Base-by-base conservation (phyloP, 208 protist genomes). In the Novymonas esmeraldas region DNA sequence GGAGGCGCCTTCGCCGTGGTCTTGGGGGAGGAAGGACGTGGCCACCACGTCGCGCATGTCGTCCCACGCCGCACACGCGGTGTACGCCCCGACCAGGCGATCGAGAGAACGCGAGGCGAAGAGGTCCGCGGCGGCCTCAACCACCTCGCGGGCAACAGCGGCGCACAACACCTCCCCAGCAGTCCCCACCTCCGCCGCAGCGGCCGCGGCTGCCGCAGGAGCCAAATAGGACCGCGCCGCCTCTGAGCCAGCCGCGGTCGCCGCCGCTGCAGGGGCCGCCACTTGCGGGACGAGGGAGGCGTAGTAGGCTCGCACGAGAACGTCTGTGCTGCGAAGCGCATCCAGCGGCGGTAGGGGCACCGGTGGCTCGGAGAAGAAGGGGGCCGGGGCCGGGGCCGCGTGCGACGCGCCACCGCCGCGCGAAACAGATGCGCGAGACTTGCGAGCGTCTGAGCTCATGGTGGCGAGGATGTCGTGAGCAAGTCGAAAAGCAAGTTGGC, bases 21-120 rank as follows among this genome's bases (percentile, higher is more conserved):
- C 84, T 22, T 74, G 56, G 14, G 84, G 78, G 36, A 92, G 60
- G 68, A 93, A 95, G 3, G 85, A 78, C 6, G 51, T 46, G 0
- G 85, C 77, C 4, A 95, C 84, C 1, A 81, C 51, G 29, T 82
- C 70, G 26, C 78, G 70, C 52, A 93, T 46, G 52, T 93, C 88
- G 38, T 92, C 86, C 91, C 91, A 96, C 14, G 85, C 72, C 11
- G 88, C 72, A 18, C 72, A 76, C 0, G 91, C 83, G 16, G 88
- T 89, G 78, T 94, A 96, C 11, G 65, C 65, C 50, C 73, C 74
- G 33, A 81, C 68, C 29, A 92, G 64, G 22, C 72, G 46, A 73
- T 94, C 88, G 39, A 93, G 80, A 9, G 51, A 81, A 41, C 82
- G 84, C 1, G 79, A 56, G 0, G 80, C 76, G 70, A 93, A 90